Base-by-base conservation (phyloP, 345 rosid species). In the Clausena lansium region DNA sequence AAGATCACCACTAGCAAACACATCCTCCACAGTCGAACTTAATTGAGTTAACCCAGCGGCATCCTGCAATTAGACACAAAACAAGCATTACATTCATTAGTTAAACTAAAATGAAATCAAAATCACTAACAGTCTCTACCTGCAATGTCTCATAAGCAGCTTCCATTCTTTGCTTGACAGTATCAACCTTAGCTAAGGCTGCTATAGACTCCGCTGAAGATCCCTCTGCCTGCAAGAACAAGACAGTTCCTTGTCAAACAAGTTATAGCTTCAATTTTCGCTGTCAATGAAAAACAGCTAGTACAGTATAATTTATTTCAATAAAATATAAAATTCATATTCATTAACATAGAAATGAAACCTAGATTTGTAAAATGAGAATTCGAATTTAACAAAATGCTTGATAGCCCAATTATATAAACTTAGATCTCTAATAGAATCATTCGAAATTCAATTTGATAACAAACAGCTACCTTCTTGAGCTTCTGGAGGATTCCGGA, bases 161-260 rank as follows among this genome's bases (percentile, higher is more conserved):
- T 83, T 96, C 98, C 98, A 96, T 94, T 85, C 99, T 91, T 85
- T 96, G 97, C 87, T 92, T 96, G 70, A 96, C 99, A 52, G 80
- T 91, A 85, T 96, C 99, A 58, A 96, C 97, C 84, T 95, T 92
- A 62, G 99, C 94, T 58, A 96, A 92, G 4, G 99, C 84, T 64
- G 98, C 89, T 70, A 96, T 92, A 81, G 97, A 92, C 70, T 90
- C 99, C 0, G 98, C 94, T 4, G 99, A 92, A 24, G 97, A 89
- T 73, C 99, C 99, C 85, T 96, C 98, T 14, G 98, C 99, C 99
- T 94, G 74, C 72, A 70, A 64, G 35, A 54, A 45, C 24, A 8
- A n/a, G 22, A 47, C 14, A 63, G 33, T 30, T 64, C 59, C 77
- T 75, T 54, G 20, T 75, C 33, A 75, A 75, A 19, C 77, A 30